These are phyloP conservation scores for Picochlorum costavermella DNA, from an alignment of 139 green algal genomes.

Conservation along the genomic window DNA sequence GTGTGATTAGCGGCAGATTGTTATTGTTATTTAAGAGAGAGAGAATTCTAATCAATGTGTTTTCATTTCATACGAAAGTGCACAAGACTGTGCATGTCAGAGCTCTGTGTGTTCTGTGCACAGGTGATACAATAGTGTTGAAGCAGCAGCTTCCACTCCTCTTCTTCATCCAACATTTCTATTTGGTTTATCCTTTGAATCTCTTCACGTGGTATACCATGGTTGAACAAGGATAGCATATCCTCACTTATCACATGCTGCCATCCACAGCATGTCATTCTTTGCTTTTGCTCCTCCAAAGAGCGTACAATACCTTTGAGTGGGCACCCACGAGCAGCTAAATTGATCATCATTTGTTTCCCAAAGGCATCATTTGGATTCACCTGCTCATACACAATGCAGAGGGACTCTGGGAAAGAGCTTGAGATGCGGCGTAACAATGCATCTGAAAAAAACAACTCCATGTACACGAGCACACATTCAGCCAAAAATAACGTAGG, in stretches of 20 bases:
- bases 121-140: slow-evolving; percentile 79
- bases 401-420: slow-evolving; percentile 33
- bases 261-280: slow-evolving; percentile 53
- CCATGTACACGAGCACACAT: slow-evolving; percentile 87
- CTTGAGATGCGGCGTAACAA: slow-evolving; percentile 32
- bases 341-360: slow-evolving; percentile 75
- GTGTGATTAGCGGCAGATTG: too few species aligned
- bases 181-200: slow-evolving; percentile 33
- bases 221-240: slow-evolving; percentile 70
- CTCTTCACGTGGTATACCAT: slow-evolving; percentile 43
- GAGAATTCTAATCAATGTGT: too few species aligned
- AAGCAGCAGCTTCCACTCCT: slow-evolving; percentile 94
- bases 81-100: too few species aligned
- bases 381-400: slow-evolving; percentile 77
- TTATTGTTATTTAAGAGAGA: too few species aligned
- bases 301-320: slow-evolving; percentile 51
- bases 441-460: slow-evolving; percentile 30
- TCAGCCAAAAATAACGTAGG: slow-evolving; percentile 75
- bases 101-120: slow-evolving; percentile 9
- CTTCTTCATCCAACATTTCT: slow-evolving; percentile 86
- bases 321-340: slow-evolving; percentile 71
- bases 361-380: slow-evolving; percentile 79
- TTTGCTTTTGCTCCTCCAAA: slow-evolving; percentile 47
- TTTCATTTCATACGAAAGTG: too few species aligned
- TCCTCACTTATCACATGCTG: slow-evolving; percentile 31